Percentiles rank a stretch among this genome's conserved stretches.
These are phyloP conservation scores for Zoysia matrella DNA, from an alignment of 202 grass and related monocot genomes.

Conservation along the genomic window DNA sequence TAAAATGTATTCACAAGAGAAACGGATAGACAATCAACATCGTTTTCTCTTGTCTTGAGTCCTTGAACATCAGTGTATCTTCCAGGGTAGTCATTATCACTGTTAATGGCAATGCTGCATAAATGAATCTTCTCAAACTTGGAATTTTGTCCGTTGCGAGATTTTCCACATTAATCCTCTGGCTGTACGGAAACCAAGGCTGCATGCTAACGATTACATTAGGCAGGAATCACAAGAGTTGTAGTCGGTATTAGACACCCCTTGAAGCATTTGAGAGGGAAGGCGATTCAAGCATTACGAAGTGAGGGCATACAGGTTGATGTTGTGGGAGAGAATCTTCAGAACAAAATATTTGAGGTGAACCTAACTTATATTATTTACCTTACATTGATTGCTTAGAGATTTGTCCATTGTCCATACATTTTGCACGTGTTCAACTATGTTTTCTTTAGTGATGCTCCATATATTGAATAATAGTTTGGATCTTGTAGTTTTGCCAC, in stretches of 20 bases:
- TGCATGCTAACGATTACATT: slow-evolving; percentile 54
- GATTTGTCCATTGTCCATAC: not conserved
- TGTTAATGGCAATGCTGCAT: not conserved
- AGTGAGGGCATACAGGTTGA: slow-evolving; percentile 83
- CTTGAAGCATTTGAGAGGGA: slow-evolving; percentile 80
- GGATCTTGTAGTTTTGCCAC: not conserved
- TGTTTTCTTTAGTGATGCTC: not conserved
- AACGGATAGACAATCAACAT: not conserved
- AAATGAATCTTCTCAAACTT: not conserved
- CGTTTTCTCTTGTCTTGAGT: not conserved
- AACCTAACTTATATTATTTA: not conserved
- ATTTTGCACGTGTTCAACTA: not conserved
- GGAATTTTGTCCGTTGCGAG: not conserved
- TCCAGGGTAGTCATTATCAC: not conserved
- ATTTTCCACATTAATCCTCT: not conserved
- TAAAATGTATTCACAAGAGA: not conserved
- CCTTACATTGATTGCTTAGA: not conserved
- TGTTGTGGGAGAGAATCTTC: slow-evolving; percentile 83
- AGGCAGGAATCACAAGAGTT: slow-evolving; percentile 92
- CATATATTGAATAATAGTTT: not conserved
- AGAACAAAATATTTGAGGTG: slow-evolving; percentile 74
- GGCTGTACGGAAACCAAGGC: not conserved
- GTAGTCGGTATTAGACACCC: slow-evolving; percentile 88
- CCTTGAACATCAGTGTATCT: not conserved
- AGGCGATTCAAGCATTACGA: slow-evolving; percentile 79